Base-by-base conservation (phyloP, 495 filamentous ascomycete species). In the Daldinia loculata region DNA sequence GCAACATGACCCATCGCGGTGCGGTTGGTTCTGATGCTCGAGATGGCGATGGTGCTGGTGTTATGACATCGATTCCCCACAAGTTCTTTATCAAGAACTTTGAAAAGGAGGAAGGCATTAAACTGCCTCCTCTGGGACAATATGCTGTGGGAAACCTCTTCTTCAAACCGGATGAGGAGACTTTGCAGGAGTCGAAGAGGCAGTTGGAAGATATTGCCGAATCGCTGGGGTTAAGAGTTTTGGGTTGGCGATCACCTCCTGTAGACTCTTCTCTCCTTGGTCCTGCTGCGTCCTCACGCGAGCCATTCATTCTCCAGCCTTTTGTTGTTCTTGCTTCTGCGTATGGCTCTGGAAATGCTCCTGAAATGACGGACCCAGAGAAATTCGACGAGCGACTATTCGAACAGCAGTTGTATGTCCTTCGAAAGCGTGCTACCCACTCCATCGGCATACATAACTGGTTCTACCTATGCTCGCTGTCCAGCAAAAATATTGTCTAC, bases 1-100 rank as follows among this genome's bases (percentile, higher is more conserved):
- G 96, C 84, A 99, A 99, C 86, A 99, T 99, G 95, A 98, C 95
- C 87, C 95, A 99, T 84, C 91, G 95, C 78, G 95, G 95, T 83
- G 95, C 95, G 61, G 95, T 99, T 75, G 95, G 95, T 63, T 98
- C 95, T 11, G 95, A 99, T 85, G 94, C 93, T 62, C 91, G 95
- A 80, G 95, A 99, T 80, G 95, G 95, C 73, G 95, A 99, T 75
- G 95, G 95, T 79, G 95, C 95, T 68, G 95, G 95, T 85, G 94
- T 98, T 71, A 99, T 99, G 95, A 98, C 95, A 64, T 98, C 95
- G 39, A 97, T 99, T 74, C 95, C 95, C 15, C 95, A 99, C 85
- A 96, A 90, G 79, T 99, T 99, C 81, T 99, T 99, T 80, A 84
- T 97, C 73, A 99, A 99, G 83, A 97, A 98, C 79, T 98, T 99